phyloP scores from a whole-genome alignment of 352 stramenopile species.

The Phytophthora ohioensis region DNA sequence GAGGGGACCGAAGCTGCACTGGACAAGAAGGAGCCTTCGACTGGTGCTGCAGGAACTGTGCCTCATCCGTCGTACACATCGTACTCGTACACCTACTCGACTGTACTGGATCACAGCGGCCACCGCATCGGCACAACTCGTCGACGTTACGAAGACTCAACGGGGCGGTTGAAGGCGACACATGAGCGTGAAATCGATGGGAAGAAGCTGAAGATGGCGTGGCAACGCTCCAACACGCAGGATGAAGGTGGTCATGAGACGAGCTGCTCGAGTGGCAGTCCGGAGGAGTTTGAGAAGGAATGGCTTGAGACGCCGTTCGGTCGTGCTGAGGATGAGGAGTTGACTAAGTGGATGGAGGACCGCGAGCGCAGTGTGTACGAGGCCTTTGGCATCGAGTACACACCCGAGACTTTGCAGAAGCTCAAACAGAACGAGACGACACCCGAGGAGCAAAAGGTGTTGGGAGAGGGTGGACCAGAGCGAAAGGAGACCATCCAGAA shows the following conservation, averaged over 20 bases:
- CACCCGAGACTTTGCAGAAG: constrained; percentile 33
- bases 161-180: constrained; percentile 68
- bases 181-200: constrained; percentile 75
- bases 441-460: constrained; percentile 25
- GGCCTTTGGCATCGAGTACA: constrained; percentile 54
- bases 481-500: constrained; percentile 67
- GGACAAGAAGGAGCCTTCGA: constrained; percentile 30
- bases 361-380: constrained; percentile 40
- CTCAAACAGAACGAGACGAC: constrained; percentile 20
- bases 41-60: constrained; percentile 18
- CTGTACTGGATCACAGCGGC: constrained; percentile 66
- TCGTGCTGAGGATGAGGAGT: constrained; percentile 49
- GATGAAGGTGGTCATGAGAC: constrained; percentile 70
- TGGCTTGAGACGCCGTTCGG: constrained; percentile 77
- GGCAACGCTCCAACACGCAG: constrained; percentile 52
- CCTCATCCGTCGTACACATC: constrained; percentile 51
- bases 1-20: constrained; percentile 23
- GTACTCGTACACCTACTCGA: constrained; percentile 76
- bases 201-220: constrained; percentile 69
- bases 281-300: constrained; percentile 70
- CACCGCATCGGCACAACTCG: constrained; percentile 59
- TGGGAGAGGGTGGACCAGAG: constrained; percentile 31
- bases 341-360: constrained; percentile 37
- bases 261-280: constrained; percentile 40
- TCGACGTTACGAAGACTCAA: constrained; percentile 83